These are phyloP conservation scores for Mycosphaerelloides madeirae DNA, from an alignment of 2,329 filamentous ascomycete species.

Conservation along the genomic window DNA sequence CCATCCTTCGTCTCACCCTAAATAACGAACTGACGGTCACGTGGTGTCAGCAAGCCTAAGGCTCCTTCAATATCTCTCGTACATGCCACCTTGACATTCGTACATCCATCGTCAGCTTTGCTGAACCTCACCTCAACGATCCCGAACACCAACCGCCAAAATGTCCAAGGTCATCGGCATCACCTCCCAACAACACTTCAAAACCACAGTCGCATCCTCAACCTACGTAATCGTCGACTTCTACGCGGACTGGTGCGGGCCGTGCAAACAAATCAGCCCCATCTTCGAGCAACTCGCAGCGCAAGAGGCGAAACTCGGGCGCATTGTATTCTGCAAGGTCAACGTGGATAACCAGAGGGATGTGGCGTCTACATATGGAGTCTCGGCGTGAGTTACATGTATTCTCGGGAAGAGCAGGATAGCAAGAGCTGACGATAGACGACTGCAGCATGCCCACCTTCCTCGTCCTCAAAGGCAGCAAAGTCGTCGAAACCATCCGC, in stretches of 20 bases:
- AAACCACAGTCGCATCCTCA: conserved; percentile 26
- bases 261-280: conserved; percentile 52
- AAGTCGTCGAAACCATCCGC: conserved; percentile 44
- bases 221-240: conserved; percentile 34
- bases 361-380: conserved; percentile 46
- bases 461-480: conserved; percentile 42
- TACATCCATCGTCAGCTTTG: too few relatives aligned
- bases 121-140: not conserved
- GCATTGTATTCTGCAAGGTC: conserved; percentile 51
- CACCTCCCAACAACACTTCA: conserved; percentile 30
- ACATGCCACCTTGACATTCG: too few relatives aligned
- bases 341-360: conserved; percentile 51
- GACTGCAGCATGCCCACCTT: conserved; percentile 44
- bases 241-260: conserved; percentile 50
- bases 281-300: conserved; percentile 49
- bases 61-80: too few relatives aligned
- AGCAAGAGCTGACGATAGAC: not conserved
- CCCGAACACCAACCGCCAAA: conserved; percentile 1
- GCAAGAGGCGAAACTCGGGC: conserved; percentile 43
- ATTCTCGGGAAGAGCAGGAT: too few relatives aligned
- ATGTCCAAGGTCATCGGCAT: conserved; percentile 30
- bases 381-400: conserved; percentile 38
- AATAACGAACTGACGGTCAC: too few relatives aligned
- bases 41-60: too few relatives aligned
- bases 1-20: too few relatives aligned